A percentile compares a stretch with the other conserved stretches of the same genome.
Conservation (phyloP, 1,139 yeast genomes). For the Pichia norvegensis region DNA sequence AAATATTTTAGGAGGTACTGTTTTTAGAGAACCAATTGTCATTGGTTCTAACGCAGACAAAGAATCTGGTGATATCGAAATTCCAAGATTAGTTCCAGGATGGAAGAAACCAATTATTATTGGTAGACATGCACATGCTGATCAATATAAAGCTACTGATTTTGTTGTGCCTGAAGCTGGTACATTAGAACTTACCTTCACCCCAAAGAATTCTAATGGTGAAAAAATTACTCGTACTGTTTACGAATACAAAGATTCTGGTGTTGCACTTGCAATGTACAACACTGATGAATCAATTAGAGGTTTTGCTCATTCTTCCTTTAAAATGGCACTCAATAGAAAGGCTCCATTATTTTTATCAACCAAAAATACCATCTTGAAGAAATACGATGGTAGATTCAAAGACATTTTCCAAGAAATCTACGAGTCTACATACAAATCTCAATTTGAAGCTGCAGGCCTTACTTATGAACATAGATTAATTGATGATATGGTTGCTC, state of each 20-base stretch:
- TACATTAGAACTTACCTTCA: slow-evolving; percentile 66
- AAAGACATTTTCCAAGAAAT: slow-evolving; percentile 85
- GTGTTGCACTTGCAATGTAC: slow-evolving; percentile 91
- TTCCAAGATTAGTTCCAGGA: slow-evolving; percentile 83
- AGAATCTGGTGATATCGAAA: slow-evolving; percentile 36
- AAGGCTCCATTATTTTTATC: slow-evolving; percentile 74
- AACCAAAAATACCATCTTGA: slow-evolving; percentile 90
- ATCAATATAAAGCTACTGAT: slow-evolving; percentile 92
- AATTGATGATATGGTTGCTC: slow-evolving; percentile 98
- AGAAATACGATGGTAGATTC: slow-evolving; percentile 88
- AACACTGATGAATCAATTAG: slow-evolving; percentile 85
- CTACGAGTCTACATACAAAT: slow-evolving; percentile 63
- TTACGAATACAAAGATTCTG: slow-evolving; percentile 65
- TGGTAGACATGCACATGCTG: slow-evolving; percentile 97
- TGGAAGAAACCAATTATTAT: slow-evolving; percentile 95
- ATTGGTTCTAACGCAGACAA: slow-evolving; percentile 37
- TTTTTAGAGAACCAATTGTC: slow-evolving; percentile 92
- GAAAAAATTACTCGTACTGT: slow-evolving; percentile 48
- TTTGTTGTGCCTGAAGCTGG: slow-evolving; percentile 75
- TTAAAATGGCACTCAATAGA: slow-evolving; percentile 76
- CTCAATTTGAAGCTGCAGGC: slow-evolving; percentile 63
- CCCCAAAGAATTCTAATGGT: slow-evolving; percentile 59
- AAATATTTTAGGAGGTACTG: slow-evolving; percentile 91
- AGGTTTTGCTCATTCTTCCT: slow-evolving; percentile 89
- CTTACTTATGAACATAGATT: slow-evolving; percentile 95